Conservation (phyloP, 208 protist species). For the Leishmania major region DNA sequence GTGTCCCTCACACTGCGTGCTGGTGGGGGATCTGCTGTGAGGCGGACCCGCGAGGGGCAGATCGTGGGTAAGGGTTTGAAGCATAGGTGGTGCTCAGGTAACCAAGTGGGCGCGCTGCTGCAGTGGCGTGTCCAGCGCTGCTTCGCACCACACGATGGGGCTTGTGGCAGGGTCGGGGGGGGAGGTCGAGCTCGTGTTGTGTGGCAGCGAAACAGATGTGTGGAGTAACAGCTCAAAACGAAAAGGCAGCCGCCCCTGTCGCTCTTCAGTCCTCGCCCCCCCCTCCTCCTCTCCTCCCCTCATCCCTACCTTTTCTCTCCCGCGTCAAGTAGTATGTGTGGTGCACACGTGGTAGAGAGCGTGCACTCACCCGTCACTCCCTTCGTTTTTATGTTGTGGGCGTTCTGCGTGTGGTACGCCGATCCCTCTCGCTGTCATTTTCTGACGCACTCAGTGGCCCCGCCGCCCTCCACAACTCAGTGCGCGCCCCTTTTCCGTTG, state of each 20-base stretch:
- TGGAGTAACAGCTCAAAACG: background rate
- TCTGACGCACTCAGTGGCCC: background rate
- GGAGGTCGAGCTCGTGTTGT: too few relatives aligned
- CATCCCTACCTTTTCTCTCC: background rate
- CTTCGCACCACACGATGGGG: background rate
- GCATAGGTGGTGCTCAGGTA: background rate
- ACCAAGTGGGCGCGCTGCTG: background rate
- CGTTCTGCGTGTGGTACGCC: background rate
- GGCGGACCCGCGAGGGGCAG: too few relatives aligned
- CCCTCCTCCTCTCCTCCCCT: background rate
- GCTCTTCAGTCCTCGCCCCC: background rate
- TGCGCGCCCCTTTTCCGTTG: background rate
- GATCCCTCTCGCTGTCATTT: slow-evolving; percentile 16
- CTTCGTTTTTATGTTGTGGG: too few relatives aligned
- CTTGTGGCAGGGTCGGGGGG: background rate
- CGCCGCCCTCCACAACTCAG: background rate
- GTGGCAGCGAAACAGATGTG: too few relatives aligned
- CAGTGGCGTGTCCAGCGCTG: background rate
- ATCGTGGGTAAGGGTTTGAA: background rate
- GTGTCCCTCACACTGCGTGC: too few relatives aligned
- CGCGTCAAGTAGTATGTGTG: background rate
- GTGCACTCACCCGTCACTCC: background rate
- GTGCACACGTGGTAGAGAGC: background rate
- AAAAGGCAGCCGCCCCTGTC: background rate
- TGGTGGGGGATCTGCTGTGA: too few relatives aligned